These are phyloP conservation scores for Alternaria ventricosa DNA, from an alignment of 2,329 filamentous ascomycete species.

Conservation along the genomic window DNA sequence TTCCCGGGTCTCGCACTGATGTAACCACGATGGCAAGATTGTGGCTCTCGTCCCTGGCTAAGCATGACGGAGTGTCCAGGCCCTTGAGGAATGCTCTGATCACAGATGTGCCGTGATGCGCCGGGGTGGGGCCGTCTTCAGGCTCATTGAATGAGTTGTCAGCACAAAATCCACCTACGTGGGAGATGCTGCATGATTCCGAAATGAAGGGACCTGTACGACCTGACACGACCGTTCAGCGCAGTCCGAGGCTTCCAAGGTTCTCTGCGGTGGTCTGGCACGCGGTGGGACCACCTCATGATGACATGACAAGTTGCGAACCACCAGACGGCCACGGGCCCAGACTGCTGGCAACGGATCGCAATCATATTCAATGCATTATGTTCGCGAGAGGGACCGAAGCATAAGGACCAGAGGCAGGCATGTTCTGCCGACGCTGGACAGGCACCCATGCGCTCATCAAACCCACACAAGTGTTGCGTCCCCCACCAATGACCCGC, in stretches of 20 bases:
- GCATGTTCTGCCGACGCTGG: slow-evolving; percentile 37
- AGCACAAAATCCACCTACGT: slow-evolving; percentile 42
- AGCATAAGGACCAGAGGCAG: slow-evolving; percentile 21
- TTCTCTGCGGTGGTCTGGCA: slow-evolving; percentile 20
- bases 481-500: slow-evolving; percentile 34
- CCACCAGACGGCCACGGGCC: slow-evolving; percentile 20
- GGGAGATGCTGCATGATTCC: slow-evolving; percentile 47
- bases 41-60: slow-evolving; percentile 34
- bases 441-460: slow-evolving; percentile 43
- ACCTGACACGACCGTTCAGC: slow-evolving; percentile 30
- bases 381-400: slow-evolving; percentile 5
- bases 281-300: slow-evolving; percentile 24
- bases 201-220: slow-evolving; percentile 50
- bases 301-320: slow-evolving; percentile 24
- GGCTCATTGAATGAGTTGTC: slow-evolving; percentile 48
- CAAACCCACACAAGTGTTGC: slow-evolving; percentile 38
- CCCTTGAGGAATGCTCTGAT: slow-evolving; percentile 30
- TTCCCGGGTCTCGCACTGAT: slow-evolving; percentile 28
- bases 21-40: slow-evolving; percentile 23
- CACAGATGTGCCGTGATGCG: slow-evolving; percentile 30
- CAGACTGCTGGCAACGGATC: slow-evolving; percentile 18
- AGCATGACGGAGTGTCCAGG: slow-evolving; percentile 32
- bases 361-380: slow-evolving; percentile 22
- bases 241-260: slow-evolving; percentile 19
- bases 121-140: slow-evolving; percentile 40